phyloP scores from a whole-genome alignment of 441 rosid species.

The Gossypium trilobum region DNA sequence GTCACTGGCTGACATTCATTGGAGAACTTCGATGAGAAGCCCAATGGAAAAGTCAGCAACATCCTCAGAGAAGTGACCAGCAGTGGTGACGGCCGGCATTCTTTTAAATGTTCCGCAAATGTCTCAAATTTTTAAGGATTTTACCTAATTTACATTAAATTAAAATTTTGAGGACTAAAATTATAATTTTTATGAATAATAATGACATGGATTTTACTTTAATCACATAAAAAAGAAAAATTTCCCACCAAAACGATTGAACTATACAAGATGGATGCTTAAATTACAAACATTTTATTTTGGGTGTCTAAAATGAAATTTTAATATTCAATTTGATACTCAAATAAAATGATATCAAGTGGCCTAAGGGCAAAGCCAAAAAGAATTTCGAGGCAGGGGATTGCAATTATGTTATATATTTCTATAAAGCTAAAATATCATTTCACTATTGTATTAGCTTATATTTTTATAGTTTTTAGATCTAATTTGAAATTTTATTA shows the following conservation, averaged over 20 bases:
- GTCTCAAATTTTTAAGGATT: neutral
- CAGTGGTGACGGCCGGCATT: constrained; percentile 24
- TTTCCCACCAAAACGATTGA: no score
- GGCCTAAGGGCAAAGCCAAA: neutral
- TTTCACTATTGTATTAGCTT: neutral
- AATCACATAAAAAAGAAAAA: no score
- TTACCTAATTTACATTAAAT: neutral
- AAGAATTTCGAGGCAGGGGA: no score
- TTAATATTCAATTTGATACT: neutral
- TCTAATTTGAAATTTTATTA: no score
- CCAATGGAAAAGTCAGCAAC: constrained; percentile 24
- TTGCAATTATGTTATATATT: no score
- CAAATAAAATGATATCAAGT: neutral
- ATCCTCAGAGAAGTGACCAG: constrained; percentile 23
- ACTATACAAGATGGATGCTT: neutral
- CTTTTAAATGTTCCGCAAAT: constrained; percentile 4
- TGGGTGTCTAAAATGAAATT: no score
- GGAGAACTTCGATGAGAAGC: constrained; percentile 22
- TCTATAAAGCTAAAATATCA: no score
- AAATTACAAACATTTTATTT: no score
- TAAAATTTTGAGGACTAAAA: neutral
- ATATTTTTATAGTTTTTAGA: no score
- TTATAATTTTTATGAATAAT: neutral
- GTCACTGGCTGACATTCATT: constrained; percentile 21
- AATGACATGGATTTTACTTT: no score